Evolutionary conservation across 164 flowering plant species (phyloP).

Genomic region (Stephania cephalantha): DNA sequence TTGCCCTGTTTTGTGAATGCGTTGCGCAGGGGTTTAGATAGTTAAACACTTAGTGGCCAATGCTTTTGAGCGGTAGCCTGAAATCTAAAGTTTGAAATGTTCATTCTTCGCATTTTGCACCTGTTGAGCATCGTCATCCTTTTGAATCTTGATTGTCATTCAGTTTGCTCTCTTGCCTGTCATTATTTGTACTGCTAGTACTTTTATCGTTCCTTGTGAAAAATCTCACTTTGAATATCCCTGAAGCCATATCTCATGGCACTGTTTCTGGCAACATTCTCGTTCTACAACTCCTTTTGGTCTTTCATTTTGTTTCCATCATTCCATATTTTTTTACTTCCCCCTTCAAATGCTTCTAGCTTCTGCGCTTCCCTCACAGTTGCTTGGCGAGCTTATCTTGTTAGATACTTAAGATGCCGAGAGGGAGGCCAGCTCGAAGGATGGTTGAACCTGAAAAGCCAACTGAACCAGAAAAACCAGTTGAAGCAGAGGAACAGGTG

Average conservation of each 20-base stretch:
- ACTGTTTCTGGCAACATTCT: too few relatives aligned
- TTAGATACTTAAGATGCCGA: too few relatives aligned
- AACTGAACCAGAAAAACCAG: constrained; percentile 33
- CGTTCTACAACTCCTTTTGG: too few relatives aligned
- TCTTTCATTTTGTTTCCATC: too few relatives aligned
- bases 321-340: too few relatives aligned
- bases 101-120: constrained; percentile 44
- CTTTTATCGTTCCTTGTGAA: constrained; percentile 28
- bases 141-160: constrained; percentile 44
- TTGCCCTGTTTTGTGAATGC: constrained; percentile 14
- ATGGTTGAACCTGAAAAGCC: constrained; percentile 29
- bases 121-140: constrained; percentile 45
- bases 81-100: constrained; percentile 26
- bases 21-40: constrained; percentile 21
- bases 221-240: too few relatives aligned
- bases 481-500: constrained; percentile 50
- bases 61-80: constrained; percentile 26
- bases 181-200: constrained; percentile 30
- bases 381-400: too few relatives aligned
- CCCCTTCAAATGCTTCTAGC: too few relatives aligned
- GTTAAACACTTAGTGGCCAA: constrained; percentile 20
- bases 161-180: constrained; percentile 40
- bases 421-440: too few relatives aligned
- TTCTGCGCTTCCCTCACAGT: too few relatives aligned
- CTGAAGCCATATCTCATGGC: too few relatives aligned